phyloP scores from a whole-genome alignment of 2,329 filamentous ascomycete species.

The Botryosphaeria dothidea region DNA sequence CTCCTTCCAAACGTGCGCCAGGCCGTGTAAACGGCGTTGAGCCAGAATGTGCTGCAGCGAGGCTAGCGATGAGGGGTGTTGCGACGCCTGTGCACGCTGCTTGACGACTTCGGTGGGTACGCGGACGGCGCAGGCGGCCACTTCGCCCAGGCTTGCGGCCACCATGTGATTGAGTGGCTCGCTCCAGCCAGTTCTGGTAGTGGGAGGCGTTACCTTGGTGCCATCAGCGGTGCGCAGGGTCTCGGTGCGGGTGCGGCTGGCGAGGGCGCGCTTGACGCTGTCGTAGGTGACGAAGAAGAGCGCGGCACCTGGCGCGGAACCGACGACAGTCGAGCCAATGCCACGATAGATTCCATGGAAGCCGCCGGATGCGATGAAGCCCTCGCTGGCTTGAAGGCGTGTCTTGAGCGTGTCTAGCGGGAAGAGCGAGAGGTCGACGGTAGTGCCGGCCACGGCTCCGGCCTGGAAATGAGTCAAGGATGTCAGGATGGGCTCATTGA shows the following conservation, averaged over 20 bases:
- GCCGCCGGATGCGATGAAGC: constrained; percentile 81
- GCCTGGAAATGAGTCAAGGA: constrained; percentile 51
- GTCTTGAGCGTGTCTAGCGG: constrained; percentile 99
- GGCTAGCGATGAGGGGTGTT: constrained; percentile 68
- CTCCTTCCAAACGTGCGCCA: constrained; percentile 70
- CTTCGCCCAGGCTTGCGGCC: constrained; percentile 82
- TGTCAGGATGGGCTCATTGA: background rate
- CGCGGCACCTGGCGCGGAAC: constrained; percentile 88
- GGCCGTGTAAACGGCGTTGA: constrained; percentile 41
- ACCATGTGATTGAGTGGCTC: constrained; percentile 68
- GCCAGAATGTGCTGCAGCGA: constrained; percentile 69
- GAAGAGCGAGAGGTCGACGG: constrained; percentile 94
- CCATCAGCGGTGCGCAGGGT: constrained; percentile 19
- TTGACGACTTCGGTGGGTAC: constrained; percentile 98
- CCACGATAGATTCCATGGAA: constrained; percentile 92
- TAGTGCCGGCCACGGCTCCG: constrained; percentile 89
- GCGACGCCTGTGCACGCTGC: constrained; percentile 88
- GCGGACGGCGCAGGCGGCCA: constrained; percentile 87
- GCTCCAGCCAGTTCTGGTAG: constrained; percentile 9
- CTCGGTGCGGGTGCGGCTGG: constrained; percentile 18
- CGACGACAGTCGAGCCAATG: constrained; percentile 84
- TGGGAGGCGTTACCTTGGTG: constrained; percentile 2
- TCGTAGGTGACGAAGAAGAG: constrained; percentile 98
- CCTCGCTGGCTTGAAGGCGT: constrained; percentile 79
- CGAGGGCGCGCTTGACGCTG: constrained; percentile 54